Base-by-base conservation (phyloP, 2,329 filamentous ascomycete genomes). In the Onygenales sp. region DNA sequence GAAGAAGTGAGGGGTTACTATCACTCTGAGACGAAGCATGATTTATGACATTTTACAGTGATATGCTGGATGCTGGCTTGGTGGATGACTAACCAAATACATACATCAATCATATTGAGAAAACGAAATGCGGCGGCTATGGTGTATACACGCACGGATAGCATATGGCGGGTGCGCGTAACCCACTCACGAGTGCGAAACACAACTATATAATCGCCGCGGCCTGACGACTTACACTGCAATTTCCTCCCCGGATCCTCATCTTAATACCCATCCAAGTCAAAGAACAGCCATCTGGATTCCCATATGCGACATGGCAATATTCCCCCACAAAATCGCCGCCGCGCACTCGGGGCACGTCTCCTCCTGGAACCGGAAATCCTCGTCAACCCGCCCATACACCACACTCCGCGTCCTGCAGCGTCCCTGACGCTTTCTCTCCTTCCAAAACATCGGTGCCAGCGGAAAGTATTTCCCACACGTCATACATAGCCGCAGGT, bases 1-100 rank as follows among this genome's bases (percentile, higher is more conserved):
- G 32, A 70, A 68, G 54, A 70, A 69, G 52, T 51, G 53, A 43
- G 31, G 51, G n/a, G 21, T 27, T 27, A 27, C 21, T 27, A 27
- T 1, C 5, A 27, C 21, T 27, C 21, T 27, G 21, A 27, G 21
- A 27, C 21, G 21, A 27, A 27, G 21, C 21, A 27, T 27, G 21
- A 5, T 27, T 27, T 27, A 27, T 27, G 21, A 27, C 21, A 5
- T 27, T 27, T 27, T 27, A 27, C 21, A 27, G 21, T 27, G 21
- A 27, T 27, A 27, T 27, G 21, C 21, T 27, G 21, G 21, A 27
- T 27, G 21, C 21, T 27, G 21, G 21, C 21, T 27, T 27, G 21
- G 21, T 27, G 21, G 21, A 27, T 27, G 21, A 1, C 21, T 27
- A 27, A 5, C 21, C 21, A 27, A 27, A 27, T 27, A 27, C 21